Evolutionary conservation across 148 eudicot species (phyloP).

Genomic region (Cornus controversa): DNA sequence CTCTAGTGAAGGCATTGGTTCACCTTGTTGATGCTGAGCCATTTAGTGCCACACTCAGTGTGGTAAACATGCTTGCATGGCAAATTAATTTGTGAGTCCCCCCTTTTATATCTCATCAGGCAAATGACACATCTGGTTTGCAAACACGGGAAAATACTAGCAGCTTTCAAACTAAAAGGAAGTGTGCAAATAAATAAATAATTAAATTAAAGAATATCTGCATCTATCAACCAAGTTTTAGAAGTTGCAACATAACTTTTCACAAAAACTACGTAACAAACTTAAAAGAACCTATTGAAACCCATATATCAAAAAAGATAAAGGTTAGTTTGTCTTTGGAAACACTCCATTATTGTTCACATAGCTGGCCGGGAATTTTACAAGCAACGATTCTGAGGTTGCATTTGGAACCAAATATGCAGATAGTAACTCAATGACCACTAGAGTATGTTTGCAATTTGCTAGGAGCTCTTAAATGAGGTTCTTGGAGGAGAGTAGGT

Average conservation of each 20-base stretch:
- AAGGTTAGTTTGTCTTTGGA: not conserved
- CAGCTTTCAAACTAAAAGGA: not conserved
- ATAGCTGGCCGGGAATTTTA: not conserved
- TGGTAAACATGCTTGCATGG: constrained; percentile 80
- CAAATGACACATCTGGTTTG: constrained; percentile 70
- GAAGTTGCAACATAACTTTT: not conserved
- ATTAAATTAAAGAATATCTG: not conserved
- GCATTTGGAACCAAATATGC: not conserved
- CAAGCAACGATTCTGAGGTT: not conserved
- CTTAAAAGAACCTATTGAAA: not conserved
- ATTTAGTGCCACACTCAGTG: constrained; percentile 64
- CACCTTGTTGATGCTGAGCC: constrained; percentile 85
- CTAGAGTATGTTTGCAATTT: not conserved
- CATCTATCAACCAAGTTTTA: not conserved
- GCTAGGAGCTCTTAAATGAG: not conserved
- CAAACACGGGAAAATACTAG: not conserved
- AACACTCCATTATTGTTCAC: too few species aligned
- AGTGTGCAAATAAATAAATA: too few species aligned
- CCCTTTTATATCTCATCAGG: constrained; percentile 68
- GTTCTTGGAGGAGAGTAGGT: not conserved
- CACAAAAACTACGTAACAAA: not conserved
- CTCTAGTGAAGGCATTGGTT: not conserved
- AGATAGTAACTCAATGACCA: not conserved
- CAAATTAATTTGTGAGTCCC: constrained; percentile 62
- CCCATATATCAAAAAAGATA: not conserved